Base-by-base conservation (phyloP, 176 grass and related monocot species). In the Ananas comosus region DNA sequence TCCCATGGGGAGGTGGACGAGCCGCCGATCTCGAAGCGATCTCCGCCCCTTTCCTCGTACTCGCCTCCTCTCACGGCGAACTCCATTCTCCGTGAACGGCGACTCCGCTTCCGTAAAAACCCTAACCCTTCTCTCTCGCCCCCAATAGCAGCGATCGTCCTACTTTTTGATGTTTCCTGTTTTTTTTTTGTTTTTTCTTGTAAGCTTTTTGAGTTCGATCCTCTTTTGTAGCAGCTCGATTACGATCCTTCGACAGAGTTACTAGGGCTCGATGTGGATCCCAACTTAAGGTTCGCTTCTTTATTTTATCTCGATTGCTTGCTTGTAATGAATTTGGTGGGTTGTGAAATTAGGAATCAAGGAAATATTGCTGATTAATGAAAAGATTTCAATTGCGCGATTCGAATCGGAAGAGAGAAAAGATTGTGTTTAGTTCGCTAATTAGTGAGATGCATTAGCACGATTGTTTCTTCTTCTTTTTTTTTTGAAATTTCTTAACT, bases 181-280 rank as follows among this genome's bases (percentile, higher is more conserved):
- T 17, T 6, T 5, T 59, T 42, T 22, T 68, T 5, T 59, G 23
- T 22, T 68, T 58, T 79, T 1, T 24, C 72, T 22, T 17, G 13
- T 61, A 12, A 4, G 19, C 66, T 14, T 28, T 17, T 14, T 69
- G 19, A 4, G 25, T 69, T 14, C 57, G 22, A 22, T 78, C 72
- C 18, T 79, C 53, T 74, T 77, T n/a, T 61, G 13, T 48, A 23
- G 79, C 85, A 96, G 85, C 49, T 80, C 65, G 80, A 80, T 11
- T 84, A 80, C 70, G 75, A 88, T 80, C 71, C 83, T 18, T 83
- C 80, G 50, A 58, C 69, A 8, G 78, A 96, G 64, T 68, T 86
- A 18, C 70, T 84, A 10, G 83, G 80, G 21, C 72, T 82, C 53
- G 85, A 88, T 51, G 49, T 81, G 33, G 69, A 66, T 63, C 47